These are phyloP conservation scores for Lasiodiplodia sp. DNA, from an alignment of 2,329 filamentous ascomycete genomes.

Conservation along the genomic window DNA sequence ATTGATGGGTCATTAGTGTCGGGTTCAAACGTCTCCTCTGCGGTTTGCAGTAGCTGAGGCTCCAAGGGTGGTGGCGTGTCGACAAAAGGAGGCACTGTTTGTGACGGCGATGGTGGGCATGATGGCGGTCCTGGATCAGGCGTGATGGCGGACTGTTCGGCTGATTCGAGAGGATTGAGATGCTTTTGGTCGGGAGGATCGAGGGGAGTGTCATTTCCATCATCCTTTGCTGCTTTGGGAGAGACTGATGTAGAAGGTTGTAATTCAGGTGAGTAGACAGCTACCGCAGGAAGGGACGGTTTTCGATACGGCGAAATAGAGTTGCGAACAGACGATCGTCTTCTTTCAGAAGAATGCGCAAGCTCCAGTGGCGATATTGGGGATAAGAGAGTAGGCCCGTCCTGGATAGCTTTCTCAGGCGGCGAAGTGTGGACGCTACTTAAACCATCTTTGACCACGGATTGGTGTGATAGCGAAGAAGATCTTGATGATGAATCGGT, in stretches of 20 bases:
- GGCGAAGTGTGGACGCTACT: neutral
- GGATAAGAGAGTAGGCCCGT: neutral
- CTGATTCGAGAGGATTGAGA: neutral
- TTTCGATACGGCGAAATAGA: neutral
- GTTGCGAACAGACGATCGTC: neutral
- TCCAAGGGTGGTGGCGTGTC: neutral
- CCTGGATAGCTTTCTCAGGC: neutral
- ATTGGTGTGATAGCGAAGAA: neutral
- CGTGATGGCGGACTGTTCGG: neutral
- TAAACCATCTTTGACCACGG: neutral
- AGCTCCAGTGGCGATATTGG: neutral
- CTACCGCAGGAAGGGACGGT: neutral
- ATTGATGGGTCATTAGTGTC: neutral
- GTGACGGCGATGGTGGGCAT: neutral
- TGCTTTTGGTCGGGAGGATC: too few relatives aligned
- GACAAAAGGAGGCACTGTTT: neutral
- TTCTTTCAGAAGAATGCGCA: neutral
- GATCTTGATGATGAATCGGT: neutral
- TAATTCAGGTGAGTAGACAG: neutral
- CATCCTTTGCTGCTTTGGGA: neutral
- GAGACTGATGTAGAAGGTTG: neutral
- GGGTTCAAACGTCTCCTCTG: neutral
- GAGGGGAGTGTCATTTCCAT: neutral
- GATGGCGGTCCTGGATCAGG: slow-evolving; percentile 1
- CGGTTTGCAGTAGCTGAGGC: neutral